Evolutionary conservation across 1,284 basidiomycete species (phyloP).

Genomic region (Puccinia polysora): DNA sequence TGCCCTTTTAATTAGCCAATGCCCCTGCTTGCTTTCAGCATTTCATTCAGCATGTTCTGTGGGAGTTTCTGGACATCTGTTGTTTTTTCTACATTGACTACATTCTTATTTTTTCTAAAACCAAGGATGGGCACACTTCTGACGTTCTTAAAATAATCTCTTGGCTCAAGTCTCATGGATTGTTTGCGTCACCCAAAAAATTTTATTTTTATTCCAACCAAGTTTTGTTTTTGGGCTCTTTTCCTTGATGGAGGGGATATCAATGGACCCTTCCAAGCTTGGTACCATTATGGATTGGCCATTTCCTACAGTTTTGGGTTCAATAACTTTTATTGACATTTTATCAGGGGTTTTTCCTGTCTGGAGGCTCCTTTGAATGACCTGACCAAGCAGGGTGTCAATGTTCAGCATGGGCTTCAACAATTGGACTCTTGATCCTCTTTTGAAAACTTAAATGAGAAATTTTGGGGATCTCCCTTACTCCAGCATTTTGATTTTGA

Average conservation of each 20-base stretch:
- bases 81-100: constrained; percentile 26
- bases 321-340: constrained; percentile 27
- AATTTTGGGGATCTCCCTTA: neutral
- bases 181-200: neutral
- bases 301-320: neutral
- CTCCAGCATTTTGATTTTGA: constrained; percentile 5
- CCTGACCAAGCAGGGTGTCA: neutral
- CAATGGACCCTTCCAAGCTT: neutral
- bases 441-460: neutral
- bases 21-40: constrained; percentile 15
- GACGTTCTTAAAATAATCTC: neutral
- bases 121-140: neutral
- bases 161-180: neutral
- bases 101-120: constrained; percentile 19
- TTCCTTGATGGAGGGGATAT: neutral
- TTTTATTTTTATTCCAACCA: neutral
- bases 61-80: neutral
- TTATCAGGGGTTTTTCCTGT: constrained; percentile 45
- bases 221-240: constrained; percentile 5
- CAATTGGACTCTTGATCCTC: neutral
- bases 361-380: neutral
- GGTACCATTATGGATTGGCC: neutral
- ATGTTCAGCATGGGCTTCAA: neutral
- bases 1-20: constrained; percentile 20
- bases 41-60: neutral